These are phyloP conservation scores for Strobilomyces echinocephalus DNA, from an alignment of 768 basidiomycete species.

Conservation along the genomic window DNA sequence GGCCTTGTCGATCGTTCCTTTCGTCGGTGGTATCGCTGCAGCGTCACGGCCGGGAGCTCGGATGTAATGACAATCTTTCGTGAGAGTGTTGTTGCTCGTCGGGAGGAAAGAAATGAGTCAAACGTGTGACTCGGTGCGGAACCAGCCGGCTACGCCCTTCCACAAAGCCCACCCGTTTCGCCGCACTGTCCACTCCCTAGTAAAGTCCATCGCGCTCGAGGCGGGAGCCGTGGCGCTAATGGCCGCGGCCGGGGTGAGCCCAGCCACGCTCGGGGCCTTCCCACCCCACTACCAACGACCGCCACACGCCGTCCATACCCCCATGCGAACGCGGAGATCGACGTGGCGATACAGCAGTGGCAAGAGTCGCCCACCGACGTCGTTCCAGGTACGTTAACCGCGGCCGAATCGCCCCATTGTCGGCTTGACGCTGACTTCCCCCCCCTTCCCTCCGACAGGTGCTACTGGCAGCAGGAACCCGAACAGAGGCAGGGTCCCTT, in stretches of 20 bases:
- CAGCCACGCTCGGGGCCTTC: no score
- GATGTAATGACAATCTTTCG: no score
- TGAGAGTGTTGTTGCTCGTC: no score
- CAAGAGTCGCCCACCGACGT: background rate
- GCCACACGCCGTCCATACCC: constrained; percentile 16
- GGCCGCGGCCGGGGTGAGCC: constrained; percentile 19
- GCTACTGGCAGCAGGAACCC: background rate
- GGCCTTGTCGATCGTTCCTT: no score
- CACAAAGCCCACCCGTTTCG: background rate
- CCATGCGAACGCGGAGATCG: constrained; percentile 17
- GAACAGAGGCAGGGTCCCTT: background rate
- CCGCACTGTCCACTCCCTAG: background rate
- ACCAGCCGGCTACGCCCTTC: no score
- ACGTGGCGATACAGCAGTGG: constrained; percentile 26
- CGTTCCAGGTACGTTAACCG: constrained; percentile 13
- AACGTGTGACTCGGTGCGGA: no score
- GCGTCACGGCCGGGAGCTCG: no score
- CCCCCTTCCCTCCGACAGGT: background rate
- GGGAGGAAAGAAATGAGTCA: no score
- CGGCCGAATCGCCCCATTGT: background rate
- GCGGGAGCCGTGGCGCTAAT: constrained; percentile 23
- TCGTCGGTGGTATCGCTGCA: no score
- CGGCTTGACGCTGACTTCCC: background rate
- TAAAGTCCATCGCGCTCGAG: constrained; percentile 21
- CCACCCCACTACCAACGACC: background rate